Conservation (phyloP, 139 green algal species). For the Mesotaenium endlicherianum region DNA sequence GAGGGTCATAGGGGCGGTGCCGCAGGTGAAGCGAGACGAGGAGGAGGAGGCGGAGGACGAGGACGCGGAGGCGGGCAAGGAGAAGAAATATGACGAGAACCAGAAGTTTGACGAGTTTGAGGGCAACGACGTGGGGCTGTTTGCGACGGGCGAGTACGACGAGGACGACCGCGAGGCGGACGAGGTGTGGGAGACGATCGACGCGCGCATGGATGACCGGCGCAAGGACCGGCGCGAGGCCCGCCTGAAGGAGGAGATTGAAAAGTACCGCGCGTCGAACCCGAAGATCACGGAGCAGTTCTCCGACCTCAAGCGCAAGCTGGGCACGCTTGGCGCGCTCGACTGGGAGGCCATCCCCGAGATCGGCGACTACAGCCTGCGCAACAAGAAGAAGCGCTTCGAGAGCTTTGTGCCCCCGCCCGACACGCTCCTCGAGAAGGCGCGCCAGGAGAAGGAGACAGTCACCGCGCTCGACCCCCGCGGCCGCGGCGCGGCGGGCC, state of each 20-base stretch:
- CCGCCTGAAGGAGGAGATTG: conserved; percentile 85
- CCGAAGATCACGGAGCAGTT: conserved; percentile 99
- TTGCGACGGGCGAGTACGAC: conserved; percentile 67
- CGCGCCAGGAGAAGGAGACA: conserved; percentile 63
- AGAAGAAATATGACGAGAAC: conserved; percentile 54
- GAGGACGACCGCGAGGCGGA: conserved; percentile 95
- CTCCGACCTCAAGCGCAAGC: conserved; percentile 91
- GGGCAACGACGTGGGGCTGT: conserved; percentile 87
- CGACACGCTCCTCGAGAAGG: conserved; percentile 83
- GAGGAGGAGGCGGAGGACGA: conserved; percentile 65
- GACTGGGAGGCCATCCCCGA: conserved; percentile 95
- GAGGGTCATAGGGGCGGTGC: neutral
- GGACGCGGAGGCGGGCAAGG: conserved; percentile 1
- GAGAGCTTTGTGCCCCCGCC: conserved; percentile 83
- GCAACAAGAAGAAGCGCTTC: conserved; percentile 71
- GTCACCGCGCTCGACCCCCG: conserved; percentile 46
- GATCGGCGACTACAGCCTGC: conserved; percentile 96
- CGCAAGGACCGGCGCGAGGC: conserved; percentile 76
- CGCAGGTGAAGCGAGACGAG: conserved; percentile 27
- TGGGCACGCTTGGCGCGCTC: conserved; percentile 69
- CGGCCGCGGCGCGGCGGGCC: neutral
- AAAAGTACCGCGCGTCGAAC: conserved; percentile 89
- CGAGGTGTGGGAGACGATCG: conserved; percentile 88
- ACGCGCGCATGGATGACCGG: conserved; percentile 88
- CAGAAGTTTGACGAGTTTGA: conserved; percentile 96